Base-by-base conservation (phyloP, 768 basidiomycete genomes). In the Russula ochroleuca region DNA sequence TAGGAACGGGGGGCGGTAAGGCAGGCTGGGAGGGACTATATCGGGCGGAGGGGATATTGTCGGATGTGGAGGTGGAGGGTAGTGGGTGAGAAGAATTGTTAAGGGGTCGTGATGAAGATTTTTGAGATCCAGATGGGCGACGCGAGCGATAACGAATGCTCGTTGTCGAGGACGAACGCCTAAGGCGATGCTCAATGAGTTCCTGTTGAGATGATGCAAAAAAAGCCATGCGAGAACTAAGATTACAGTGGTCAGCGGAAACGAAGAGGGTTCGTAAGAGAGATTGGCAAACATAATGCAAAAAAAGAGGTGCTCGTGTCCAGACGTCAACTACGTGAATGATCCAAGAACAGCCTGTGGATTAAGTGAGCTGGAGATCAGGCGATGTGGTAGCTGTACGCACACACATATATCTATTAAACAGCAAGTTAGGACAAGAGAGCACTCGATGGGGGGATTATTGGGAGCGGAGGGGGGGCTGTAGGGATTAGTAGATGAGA, bases 201-300 rank as follows among this genome's bases (percentile, higher is more conserved):
- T 68, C 67, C 37, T 51, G 63, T 51, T 47, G 59, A 8, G 65
- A 43, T 28, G 66, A 67, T 13, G 61, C 58, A 45, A 67, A 62
- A 43, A 68, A 68, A 10, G 66, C 62, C 68, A 68, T 68, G 57
- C 28, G 48, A 41, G 33, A 47, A 51, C 38, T 35, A 19, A 23
- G 21, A 9, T 60, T 47, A 37, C 65, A 7, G 25, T 40, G 7
- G 62, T 62, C n/a, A 45, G 57, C 13, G 10, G 8, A 37, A 14
- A 43, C 3, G 37, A n/a, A 17, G 25, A 21, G 28, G 14, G 1
- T 31, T 40, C 1, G 40, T 21, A 51, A 33, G 45, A 4, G 38
- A 17, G 10, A 17, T 25, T 3, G 19, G 33, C 31, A 17, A 38
- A 51, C 54, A 56, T 45, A 52, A 47, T 40, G 28, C 19, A 49